Conservation (phyloP, 129 eudicot genomes). For the Mikania micrantha region DNA sequence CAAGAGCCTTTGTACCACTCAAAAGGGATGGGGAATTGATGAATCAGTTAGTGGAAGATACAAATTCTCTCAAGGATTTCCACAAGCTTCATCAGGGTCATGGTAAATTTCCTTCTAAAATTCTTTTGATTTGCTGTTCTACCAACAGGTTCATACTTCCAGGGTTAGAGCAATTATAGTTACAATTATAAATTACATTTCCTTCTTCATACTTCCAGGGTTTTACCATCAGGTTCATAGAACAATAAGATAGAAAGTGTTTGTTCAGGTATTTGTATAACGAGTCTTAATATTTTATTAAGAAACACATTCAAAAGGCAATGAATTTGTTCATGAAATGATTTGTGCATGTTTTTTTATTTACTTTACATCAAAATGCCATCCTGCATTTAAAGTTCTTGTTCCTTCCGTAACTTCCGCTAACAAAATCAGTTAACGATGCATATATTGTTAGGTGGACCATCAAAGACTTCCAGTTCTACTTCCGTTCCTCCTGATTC, state of each 20-base stretch:
- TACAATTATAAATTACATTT: no score
- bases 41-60: conserved; percentile 14
- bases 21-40: conserved; percentile 16
- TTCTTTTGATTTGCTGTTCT: neutral
- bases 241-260: no score
- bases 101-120: neutral
- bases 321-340: neutral
- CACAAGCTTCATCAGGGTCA: neutral
- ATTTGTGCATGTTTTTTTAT: neutral
- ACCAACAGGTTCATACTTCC: neutral
- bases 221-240: no score
- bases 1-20: no score
- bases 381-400: neutral
- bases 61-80: conserved; percentile 15
- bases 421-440: neutral
- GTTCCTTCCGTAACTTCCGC: no score
- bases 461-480: neutral
- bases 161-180: neutral
- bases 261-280: neutral
- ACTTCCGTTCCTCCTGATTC: neutral
- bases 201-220: no score
- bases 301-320: neutral
- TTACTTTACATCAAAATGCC: neutral
- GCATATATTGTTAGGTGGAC: neutral
- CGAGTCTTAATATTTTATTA: neutral